Percentiles rank a stretch among this genome's conserved stretches.
Conservation (phyloP, 208 protist genomes). For the Crithidia sp. region DNA sequence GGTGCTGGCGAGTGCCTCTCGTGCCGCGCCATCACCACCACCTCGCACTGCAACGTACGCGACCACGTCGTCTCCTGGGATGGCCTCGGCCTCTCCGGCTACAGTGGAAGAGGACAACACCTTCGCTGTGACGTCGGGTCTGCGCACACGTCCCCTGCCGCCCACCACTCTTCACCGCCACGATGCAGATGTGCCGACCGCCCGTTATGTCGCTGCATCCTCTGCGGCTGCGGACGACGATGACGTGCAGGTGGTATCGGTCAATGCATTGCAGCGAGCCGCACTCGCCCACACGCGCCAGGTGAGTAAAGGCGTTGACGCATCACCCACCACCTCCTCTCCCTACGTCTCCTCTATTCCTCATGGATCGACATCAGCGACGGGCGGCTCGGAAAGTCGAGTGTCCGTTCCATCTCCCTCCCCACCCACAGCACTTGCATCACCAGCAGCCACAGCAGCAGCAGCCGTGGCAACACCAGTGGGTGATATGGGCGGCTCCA, state of each 20-base stretch:
- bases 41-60: too few relatives aligned
- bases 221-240: not conserved
- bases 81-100: too few relatives aligned
- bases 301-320: not conserved
- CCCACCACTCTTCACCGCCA: not conserved
- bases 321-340: not conserved
- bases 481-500: too few relatives aligned
- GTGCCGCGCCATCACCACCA: not conserved
- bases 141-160: not conserved
- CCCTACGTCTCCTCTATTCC: not conserved
- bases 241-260: constrained; percentile 6
- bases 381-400: not conserved
- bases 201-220: too few relatives aligned
- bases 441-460: not conserved
- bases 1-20: constrained; percentile 12
- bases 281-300: not conserved
- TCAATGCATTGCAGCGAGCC: not conserved
- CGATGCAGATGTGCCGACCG: not conserved
- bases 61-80: too few relatives aligned
- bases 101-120: not conserved
- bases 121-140: not conserved
- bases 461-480: too few relatives aligned
- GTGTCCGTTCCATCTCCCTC: not conserved
- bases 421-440: not conserved
- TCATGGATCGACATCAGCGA: not conserved